Evolutionary conservation across 495 filamentous ascomycete species (phyloP).

Genomic region (Penicillium parvum): DNA sequence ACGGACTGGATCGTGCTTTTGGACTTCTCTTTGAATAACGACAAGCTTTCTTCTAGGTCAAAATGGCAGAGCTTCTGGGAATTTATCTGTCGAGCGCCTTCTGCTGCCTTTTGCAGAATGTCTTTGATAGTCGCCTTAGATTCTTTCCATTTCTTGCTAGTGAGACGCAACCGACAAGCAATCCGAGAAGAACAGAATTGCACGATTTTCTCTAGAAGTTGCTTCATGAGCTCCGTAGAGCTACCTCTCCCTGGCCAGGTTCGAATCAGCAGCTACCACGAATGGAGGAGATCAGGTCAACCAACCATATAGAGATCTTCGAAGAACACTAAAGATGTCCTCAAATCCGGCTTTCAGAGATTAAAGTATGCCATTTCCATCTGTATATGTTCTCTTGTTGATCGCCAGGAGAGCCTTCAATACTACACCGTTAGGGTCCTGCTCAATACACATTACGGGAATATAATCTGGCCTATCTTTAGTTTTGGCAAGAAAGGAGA

Average conservation of each 20-base stretch:
- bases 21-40: slow-evolving; percentile 5
- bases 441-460: slow-evolving; percentile 10
- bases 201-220: slow-evolving; percentile 2
- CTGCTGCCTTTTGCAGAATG: slow-evolving; percentile 5
- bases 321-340: slow-evolving; percentile 9
- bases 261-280: slow-evolving; percentile 1
- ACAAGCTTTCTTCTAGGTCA: not conserved
- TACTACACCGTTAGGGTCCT: not conserved
- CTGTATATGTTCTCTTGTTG: slow-evolving; percentile 13
- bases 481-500: slow-evolving; percentile 15
- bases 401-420: slow-evolving; percentile 12
- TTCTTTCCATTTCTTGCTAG: not conserved
- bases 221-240: slow-evolving; percentile 1
- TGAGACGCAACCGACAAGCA: slow-evolving; percentile 12
- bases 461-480: slow-evolving; percentile 15
- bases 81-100: slow-evolving; percentile 3
- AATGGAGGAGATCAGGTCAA: slow-evolving; percentile 1
- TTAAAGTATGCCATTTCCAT: slow-evolving; percentile 13
- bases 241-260: not conserved
- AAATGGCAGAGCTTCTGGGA: slow-evolving; percentile 2
- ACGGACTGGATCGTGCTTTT: slow-evolving; percentile 12
- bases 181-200: slow-evolving; percentile 11
- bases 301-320: slow-evolving; percentile 7
- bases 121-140: slow-evolving; percentile 8
- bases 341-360: slow-evolving; percentile 8